Conservation (phyloP, 2,329 filamentous ascomycete genomes). For the Cladophialophora chaetospira region DNA sequence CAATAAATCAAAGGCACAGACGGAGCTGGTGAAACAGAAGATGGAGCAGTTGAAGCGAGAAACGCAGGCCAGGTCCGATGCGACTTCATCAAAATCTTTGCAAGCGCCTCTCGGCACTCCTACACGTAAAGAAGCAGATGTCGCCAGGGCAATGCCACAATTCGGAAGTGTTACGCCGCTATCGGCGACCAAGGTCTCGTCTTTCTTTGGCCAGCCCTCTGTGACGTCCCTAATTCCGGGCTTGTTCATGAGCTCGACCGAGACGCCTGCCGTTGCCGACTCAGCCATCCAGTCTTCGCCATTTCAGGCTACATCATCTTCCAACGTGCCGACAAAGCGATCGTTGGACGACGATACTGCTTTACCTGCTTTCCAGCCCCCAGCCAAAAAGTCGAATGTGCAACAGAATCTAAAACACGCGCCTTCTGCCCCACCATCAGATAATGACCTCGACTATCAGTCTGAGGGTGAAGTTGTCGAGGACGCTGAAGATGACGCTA, state of each 20-base stretch:
- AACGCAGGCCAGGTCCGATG: conserved; percentile 37
- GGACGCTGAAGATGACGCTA: conserved; percentile 14
- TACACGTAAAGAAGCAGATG: not conserved
- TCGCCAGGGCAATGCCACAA: not conserved
- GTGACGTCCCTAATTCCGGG: conserved; percentile 52
- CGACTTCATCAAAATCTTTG: conserved; percentile 30
- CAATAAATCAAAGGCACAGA: conserved; percentile 64
- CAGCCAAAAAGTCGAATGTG: conserved; percentile 11
- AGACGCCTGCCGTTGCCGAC: conserved; percentile 10
- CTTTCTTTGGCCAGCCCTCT: conserved; percentile 36
- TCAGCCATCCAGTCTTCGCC: not conserved
- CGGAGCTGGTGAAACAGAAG: conserved; percentile 74
- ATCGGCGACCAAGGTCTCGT: conserved; percentile 12
- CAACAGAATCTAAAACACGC: conserved; percentile 31
- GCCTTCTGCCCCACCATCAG: not conserved
- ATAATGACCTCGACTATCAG: conserved; percentile 15
- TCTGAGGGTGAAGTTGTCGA: conserved; percentile 29
- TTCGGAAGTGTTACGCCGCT: not conserved
- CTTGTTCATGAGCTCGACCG: conserved; percentile 50
- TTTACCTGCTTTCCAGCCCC: not conserved
- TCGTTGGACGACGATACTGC: conserved; percentile 7
- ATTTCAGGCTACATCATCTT: not conserved
- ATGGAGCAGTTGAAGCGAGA: conserved; percentile 71
- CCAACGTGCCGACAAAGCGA: conserved; percentile 9
- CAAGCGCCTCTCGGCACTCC: not conserved